Conservation (phyloP, 208 protist genomes). For the Crithidia sp. region DNA sequence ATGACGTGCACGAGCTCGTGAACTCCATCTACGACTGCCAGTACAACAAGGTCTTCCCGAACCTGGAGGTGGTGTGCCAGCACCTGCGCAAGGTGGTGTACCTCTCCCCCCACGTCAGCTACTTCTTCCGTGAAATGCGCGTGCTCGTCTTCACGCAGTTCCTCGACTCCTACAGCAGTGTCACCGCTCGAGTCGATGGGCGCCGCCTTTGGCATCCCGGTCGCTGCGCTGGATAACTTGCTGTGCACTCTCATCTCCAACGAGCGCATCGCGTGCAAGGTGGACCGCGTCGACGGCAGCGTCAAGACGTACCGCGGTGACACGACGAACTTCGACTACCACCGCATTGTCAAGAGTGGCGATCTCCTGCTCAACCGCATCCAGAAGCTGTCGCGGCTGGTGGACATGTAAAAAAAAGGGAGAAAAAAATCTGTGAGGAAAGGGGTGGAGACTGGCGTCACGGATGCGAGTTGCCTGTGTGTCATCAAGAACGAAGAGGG, state of each 20-base stretch:
- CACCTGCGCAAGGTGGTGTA: conserved; percentile 92
- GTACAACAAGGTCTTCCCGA: conserved; percentile 94
- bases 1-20: conserved; percentile 89
- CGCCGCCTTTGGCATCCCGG: conserved; percentile 93
- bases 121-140: conserved; percentile 97
- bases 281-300: conserved; percentile 97
- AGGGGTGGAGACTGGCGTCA: too few relatives aligned
- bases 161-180: conserved; percentile 98
- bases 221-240: conserved; percentile 91
- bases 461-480: too few relatives aligned
- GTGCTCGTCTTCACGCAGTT: conserved; percentile 98
- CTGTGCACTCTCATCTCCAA: conserved; percentile 97
- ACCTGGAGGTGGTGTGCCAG: conserved; percentile 93
- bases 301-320: conserved; percentile 97
- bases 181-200: conserved; percentile 97
- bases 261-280: conserved; percentile 96
- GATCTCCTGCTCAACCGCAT: conserved; percentile 98
- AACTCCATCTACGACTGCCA: conserved; percentile 96
- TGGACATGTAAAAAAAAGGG: conserved; percentile 82
- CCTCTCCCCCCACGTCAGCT: conserved; percentile 93
- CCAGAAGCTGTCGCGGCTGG: conserved; percentile 98
- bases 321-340: conserved; percentile 96
- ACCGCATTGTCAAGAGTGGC: conserved; percentile 96
- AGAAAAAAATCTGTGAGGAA: too few relatives aligned
- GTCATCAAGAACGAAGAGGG: too few relatives aligned